Evolutionary conservation across 768 basidiomycete genomes (phyloP).

Genomic region (Kwoniella dejecticola): DNA sequence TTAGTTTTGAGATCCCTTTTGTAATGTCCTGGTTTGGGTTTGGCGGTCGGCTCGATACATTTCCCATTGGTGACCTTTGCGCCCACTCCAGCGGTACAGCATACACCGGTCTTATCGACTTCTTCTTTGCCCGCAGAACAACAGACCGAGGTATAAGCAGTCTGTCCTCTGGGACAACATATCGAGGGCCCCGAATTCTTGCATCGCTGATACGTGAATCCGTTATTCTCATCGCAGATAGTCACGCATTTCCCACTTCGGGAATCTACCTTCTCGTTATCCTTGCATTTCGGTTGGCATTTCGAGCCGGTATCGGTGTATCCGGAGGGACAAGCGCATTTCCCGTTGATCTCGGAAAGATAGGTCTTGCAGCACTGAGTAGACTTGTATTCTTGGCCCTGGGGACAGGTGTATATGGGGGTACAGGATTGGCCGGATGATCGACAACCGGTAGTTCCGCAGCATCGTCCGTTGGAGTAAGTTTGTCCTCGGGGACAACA

Average conservation of each 20-base stretch:
- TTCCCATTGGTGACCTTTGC: constrained; percentile 28
- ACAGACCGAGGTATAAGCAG: constrained; percentile 36
- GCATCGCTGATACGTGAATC: constrained; percentile 28
- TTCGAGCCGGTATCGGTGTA: constrained; percentile 30
- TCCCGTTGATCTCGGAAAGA: constrained; percentile 27
- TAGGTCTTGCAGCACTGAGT: constrained; percentile 32
- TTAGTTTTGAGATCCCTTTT: too few species aligned
- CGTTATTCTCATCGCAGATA: constrained; percentile 30
- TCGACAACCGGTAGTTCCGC: constrained; percentile 33
- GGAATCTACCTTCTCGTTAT: constrained; percentile 31
- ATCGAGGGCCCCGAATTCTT: constrained; percentile 20
- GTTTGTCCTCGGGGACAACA: constrained; percentile 48
- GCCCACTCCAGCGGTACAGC: constrained; percentile 33
- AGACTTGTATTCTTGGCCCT: constrained; percentile 24
- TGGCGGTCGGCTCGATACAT: constrained; percentile 30
- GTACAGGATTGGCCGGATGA: constrained; percentile 28
- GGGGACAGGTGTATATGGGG: constrained; percentile 26
- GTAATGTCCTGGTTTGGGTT: neutral
- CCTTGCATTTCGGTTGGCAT: constrained; percentile 30
- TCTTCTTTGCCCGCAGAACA: constrained; percentile 32
- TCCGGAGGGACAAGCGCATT: constrained; percentile 42
- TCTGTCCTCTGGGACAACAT: constrained; percentile 31
- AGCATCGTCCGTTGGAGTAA: constrained; percentile 42
- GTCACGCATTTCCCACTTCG: constrained; percentile 28
- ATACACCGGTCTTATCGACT: constrained; percentile 27